Evolutionary conservation across 208 protist genomes (phyloP).

Genomic region (Trypanosoma platydactyli): DNA sequence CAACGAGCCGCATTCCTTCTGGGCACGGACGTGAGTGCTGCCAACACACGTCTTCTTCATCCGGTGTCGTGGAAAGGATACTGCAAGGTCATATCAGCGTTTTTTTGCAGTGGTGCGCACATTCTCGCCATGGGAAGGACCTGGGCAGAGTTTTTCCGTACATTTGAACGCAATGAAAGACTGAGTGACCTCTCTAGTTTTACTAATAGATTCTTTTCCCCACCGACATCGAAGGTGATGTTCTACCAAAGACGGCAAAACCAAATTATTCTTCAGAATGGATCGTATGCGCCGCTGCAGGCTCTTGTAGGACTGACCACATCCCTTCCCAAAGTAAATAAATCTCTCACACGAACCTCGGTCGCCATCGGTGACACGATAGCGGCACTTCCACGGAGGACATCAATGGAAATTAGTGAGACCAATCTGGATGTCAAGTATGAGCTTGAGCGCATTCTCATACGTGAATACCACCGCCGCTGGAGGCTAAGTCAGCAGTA

Average conservation of each 20-base stretch:
- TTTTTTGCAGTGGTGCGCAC: slow-evolving; percentile 5
- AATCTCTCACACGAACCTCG: not conserved
- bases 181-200: not conserved
- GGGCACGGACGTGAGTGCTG: not conserved
- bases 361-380: not conserved
- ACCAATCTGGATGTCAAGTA: slow-evolving; percentile 34
- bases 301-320: not conserved
- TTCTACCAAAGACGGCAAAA: not conserved
- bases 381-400: too few relatives aligned
- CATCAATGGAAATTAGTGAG: not conserved
- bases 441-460: slow-evolving; percentile 49
- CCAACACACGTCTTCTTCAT: slow-evolving; percentile 13
- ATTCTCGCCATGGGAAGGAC: slow-evolving; percentile 10
- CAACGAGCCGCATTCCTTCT: not conserved
- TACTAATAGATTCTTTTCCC: not conserved
- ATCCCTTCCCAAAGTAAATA: not conserved
- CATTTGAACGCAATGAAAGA: not conserved
- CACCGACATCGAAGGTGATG: not conserved
- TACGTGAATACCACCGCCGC: slow-evolving; percentile 44
- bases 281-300: not conserved
- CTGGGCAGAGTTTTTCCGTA: slow-evolving; percentile 20
- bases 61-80: not conserved
- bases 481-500: slow-evolving; percentile 24
- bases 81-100: not conserved
- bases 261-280: not conserved